phyloP scores from a whole-genome alignment of 352 stramenopile species.

The Pythium periplocum region DNA sequence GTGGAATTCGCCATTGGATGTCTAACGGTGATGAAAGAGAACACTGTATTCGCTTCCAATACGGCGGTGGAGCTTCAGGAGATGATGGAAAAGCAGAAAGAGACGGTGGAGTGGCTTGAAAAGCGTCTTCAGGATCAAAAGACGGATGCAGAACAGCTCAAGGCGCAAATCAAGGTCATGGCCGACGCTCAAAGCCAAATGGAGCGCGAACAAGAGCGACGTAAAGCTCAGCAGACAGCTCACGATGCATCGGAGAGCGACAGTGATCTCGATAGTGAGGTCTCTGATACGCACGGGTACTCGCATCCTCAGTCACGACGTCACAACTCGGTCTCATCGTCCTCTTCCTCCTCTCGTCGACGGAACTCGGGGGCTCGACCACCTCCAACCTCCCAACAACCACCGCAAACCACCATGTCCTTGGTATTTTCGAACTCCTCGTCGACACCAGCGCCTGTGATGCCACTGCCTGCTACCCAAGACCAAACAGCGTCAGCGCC shows the following conservation, averaged over 20 bases:
- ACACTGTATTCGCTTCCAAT: slow-evolving; percentile 59
- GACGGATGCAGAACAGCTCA: slow-evolving; percentile 43
- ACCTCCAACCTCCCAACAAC: slow-evolving; percentile 3
- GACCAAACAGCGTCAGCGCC: no score
- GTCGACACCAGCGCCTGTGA: no score
- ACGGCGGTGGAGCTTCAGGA: slow-evolving; percentile 57
- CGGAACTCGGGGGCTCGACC: background rate
- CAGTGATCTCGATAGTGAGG: slow-evolving; percentile 31
- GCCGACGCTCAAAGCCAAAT: slow-evolving; percentile 30
- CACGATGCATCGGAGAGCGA: slow-evolving; percentile 22
- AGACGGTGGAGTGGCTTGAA: slow-evolving; percentile 48
- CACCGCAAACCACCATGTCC: slow-evolving; percentile 16
- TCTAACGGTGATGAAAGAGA: slow-evolving; percentile 58
- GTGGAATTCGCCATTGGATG: slow-evolving; percentile 50
- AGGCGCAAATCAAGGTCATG: slow-evolving; percentile 34
- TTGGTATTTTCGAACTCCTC: slow-evolving; percentile 7
- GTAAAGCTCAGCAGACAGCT: background rate
- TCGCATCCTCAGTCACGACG: slow-evolving; percentile 5
- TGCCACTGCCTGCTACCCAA: no score
- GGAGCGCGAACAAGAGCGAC: slow-evolving; percentile 1
- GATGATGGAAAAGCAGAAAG: slow-evolving; percentile 43
- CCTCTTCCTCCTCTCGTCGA: no score
- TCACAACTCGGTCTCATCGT: no score
- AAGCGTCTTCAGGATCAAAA: slow-evolving; percentile 56
- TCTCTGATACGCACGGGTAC: slow-evolving; percentile 7